Conservation (phyloP, 192 early-diverging fungal species). For the Coemansia sp. region DNA sequence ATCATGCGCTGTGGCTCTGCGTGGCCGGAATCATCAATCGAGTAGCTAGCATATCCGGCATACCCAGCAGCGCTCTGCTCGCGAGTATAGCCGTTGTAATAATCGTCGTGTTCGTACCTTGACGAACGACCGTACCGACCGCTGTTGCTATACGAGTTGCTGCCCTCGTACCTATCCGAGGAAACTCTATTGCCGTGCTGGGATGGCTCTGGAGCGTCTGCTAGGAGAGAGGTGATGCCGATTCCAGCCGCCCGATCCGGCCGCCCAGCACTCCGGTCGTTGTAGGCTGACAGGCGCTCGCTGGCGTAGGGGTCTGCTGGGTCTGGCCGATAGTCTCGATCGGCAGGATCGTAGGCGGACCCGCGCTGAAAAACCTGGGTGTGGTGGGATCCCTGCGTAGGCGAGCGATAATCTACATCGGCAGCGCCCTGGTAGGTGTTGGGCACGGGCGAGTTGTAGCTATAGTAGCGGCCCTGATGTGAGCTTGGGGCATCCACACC, state of each 20-base stretch:
- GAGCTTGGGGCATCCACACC: constrained; percentile 9
- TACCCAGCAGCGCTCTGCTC: constrained; percentile 4
- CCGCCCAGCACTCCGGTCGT: constrained; percentile 3
- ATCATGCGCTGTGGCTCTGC: constrained; percentile 26
- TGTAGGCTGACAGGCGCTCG: constrained; percentile 7
- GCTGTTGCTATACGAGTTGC: not conserved
- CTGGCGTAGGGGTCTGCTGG: constrained; percentile 24
- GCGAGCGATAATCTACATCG: constrained; percentile 25
- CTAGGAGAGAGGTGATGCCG: constrained; percentile 36
- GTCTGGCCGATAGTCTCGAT: not conserved
- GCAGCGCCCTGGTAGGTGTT: no score
- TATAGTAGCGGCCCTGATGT: not conserved
- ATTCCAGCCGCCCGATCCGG: constrained; percentile 20
- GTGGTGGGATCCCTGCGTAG: constrained; percentile 11
- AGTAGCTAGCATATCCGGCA: constrained; percentile 1
- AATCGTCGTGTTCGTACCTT: constrained; percentile 14
- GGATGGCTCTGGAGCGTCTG: not conserved
- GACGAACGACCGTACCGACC: no score
- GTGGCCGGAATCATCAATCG: not conserved
- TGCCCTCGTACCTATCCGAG: constrained; percentile 2
- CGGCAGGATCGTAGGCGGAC: not conserved
- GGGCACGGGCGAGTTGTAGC: no score
- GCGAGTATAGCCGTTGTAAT: constrained; percentile 4
- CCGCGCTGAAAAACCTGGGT: constrained; percentile 27
- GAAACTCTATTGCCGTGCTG: not conserved